Percentiles rank a stretch among this genome's conserved stretches.
Evolutionary conservation across 1,284 basidiomycete species (phyloP).

Genomic region (Golubevia pallescens): DNA sequence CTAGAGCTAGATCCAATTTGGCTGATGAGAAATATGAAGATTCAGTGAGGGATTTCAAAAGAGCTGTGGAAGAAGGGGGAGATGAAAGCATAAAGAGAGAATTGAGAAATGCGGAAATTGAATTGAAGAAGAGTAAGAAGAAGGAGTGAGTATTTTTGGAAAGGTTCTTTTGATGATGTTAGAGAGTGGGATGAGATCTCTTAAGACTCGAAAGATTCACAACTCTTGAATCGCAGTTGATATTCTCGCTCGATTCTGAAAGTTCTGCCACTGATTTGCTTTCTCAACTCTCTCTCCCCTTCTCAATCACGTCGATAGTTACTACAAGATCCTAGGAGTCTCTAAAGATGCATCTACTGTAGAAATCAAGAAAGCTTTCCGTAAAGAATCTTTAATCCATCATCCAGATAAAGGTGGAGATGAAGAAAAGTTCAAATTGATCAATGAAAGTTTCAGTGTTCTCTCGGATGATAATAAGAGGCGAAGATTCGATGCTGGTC

Average conservation of each 20-base stretch:
- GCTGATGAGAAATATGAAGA: constrained; percentile 49
- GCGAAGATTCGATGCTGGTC: constrained; percentile 54
- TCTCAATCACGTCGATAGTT: constrained; percentile 11
- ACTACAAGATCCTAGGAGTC: constrained; percentile 60
- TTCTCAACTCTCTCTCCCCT: too few species aligned
- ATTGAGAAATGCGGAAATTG: constrained; percentile 43
- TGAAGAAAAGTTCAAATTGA: constrained; percentile 63
- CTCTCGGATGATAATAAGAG: constrained; percentile 51
- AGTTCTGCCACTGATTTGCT: too few species aligned
- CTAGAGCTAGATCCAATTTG: constrained; percentile 44
- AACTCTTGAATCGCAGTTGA: too few species aligned
- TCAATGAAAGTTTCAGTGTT: constrained; percentile 56
- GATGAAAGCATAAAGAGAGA: constrained; percentile 39
- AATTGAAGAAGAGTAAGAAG: constrained; percentile 56
- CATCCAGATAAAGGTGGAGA: constrained; percentile 64
- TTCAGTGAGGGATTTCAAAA: constrained; percentile 54
- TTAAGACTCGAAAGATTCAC: too few species aligned
- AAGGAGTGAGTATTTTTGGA: constrained; percentile 33
- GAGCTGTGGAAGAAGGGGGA: constrained; percentile 44
- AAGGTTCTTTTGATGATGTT: too few species aligned
- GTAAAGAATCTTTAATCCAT: constrained; percentile 46
- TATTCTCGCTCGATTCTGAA: too few species aligned
- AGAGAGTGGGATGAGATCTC: too few species aligned
- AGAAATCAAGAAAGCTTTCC: constrained; percentile 54
- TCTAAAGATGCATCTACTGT: constrained; percentile 31